Conservation (phyloP, 768 basidiomycete genomes). For the Trametes cinnabarina region DNA sequence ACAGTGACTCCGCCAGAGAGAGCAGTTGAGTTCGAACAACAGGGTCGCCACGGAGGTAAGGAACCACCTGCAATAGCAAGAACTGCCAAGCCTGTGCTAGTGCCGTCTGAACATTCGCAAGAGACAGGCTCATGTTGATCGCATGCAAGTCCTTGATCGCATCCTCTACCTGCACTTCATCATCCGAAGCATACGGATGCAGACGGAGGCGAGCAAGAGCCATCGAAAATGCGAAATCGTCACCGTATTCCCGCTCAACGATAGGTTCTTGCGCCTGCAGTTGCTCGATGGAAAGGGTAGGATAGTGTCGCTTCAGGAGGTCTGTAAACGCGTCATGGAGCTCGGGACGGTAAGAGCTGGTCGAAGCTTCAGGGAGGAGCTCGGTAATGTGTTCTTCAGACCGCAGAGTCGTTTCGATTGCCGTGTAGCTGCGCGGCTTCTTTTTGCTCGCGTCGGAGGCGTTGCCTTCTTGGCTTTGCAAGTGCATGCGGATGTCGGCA, state of each 20-base stretch:
- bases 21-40: slow-evolving; percentile 55
- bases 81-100: slow-evolving; percentile 78
- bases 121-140: slow-evolving; percentile 85
- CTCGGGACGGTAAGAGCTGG: slow-evolving; percentile 68
- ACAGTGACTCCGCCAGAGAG: slow-evolving; percentile 58
- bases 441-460: slow-evolving; percentile 28
- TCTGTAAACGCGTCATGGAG: slow-evolving; percentile 63
- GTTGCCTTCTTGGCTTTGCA: slow-evolving; percentile 33
- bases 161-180: slow-evolving; percentile 45
- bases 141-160: slow-evolving; percentile 61
- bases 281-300: slow-evolving; percentile 61
- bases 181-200: slow-evolving; percentile 43
- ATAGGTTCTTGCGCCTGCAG: slow-evolving; percentile 61
- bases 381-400: slow-evolving; percentile 64
- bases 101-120: slow-evolving; percentile 74
- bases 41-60: slow-evolving; percentile 63
- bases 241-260: slow-evolving; percentile 74
- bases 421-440: slow-evolving; percentile 60
- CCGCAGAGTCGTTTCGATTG: slow-evolving; percentile 56
- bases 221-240: slow-evolving; percentile 72
- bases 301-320: slow-evolving; percentile 50
- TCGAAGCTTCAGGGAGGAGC: slow-evolving; percentile 63
- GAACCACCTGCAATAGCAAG: slow-evolving; percentile 60
- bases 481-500: slow-evolving; percentile 67
- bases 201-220: slow-evolving; percentile 59